A percentile compares a stretch with the other conserved stretches of the same genome.
Evolutionary conservation across 1,284 basidiomycete genomes (phyloP).

Genomic region (Apiotrichum sp.): DNA sequence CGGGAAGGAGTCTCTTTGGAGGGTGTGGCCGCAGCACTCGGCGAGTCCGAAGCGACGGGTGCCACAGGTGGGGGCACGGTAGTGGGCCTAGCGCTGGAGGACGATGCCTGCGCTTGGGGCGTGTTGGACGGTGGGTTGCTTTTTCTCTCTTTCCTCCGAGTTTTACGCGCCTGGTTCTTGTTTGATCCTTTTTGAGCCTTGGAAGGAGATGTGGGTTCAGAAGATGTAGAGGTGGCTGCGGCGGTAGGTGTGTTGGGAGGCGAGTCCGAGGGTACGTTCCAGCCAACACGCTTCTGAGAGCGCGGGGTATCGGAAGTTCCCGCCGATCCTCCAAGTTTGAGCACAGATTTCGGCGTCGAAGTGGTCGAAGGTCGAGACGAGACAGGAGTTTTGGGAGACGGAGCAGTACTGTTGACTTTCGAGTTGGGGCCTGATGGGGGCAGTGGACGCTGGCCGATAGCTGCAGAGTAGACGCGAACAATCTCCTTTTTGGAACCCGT

Average conservation of each 20-base stretch:
- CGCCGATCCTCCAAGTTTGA: conserved; percentile 1
- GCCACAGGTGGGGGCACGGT: too few species aligned
- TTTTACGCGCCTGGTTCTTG: too few species aligned
- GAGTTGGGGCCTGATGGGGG: neutral
- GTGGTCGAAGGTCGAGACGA: neutral
- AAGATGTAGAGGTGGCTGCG: neutral
- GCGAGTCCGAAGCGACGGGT: neutral
- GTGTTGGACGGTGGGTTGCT: too few species aligned
- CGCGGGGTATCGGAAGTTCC: conserved; percentile 4
- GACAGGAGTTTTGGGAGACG: too few species aligned
- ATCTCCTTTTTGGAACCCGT: conserved; percentile 9
- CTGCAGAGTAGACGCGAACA: conserved; percentile 15
- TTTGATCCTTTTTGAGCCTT: neutral
- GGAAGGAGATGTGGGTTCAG: neutral
- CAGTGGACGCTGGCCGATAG: conserved; percentile 5
- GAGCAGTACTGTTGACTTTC: too few species aligned
- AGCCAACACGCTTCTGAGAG: conserved; percentile 10
- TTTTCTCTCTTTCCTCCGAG: too few species aligned
- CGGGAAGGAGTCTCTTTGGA: neutral
- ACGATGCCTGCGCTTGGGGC: too few species aligned
- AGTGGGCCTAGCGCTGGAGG: too few species aligned
- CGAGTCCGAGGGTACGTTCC: conserved; percentile 5
- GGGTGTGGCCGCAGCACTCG: neutral
- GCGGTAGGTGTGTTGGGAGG: conserved; percentile 6
- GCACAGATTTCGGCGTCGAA: conserved; percentile 7